Evolutionary conservation across 371 early-diverging fungal species (phyloP), one percentile per base, ranked within the genome.

Genomic region (Fennellomyces sp.): DNA sequence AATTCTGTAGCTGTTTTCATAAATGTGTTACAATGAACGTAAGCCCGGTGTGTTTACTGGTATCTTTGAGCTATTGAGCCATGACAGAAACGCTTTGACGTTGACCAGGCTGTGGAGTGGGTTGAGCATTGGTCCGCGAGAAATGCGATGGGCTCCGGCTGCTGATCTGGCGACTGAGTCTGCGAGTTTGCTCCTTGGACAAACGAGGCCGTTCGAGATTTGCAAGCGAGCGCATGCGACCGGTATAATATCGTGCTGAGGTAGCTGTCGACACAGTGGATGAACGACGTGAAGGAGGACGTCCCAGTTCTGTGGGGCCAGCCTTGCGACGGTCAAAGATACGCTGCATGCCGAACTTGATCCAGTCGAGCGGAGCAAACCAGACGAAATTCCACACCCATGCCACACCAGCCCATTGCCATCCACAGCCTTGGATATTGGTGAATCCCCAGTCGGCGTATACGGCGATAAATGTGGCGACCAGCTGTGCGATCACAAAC

Each of bases 351-450:
- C 68, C 85, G 65, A 90, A 90, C 80, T 89, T 89, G 86, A 88
- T 72, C 54, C 84, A 78, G 70, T 89, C 89, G 60, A 89, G 67
- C 45, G 89, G 89, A 45, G 84, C 58, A 68, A 86, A 89, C 89
- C 89, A 89, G 62, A 88, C 64, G 54, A 89, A 83, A 81, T 89
- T 88, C 88, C 88, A 89, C 70, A 89, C 76, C 89, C 89, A 89
- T 63, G 82, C 87, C 61, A 82, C 84, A 63, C 83, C 81, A 31
- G 75, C 84, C 73, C 76, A 75, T 5, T 61, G 45, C 84, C 84
- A 83, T 27, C 79, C 82, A 62, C 84, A 83, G 47, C 80, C 80
- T 25, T 47, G 25, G 8, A 83, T 81, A 26, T 74, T 55, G 5
- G 84, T 80, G 60, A 83, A 83, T 17, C 75, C 77, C 84, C 84